Evolutionary conservation across 257 asterid species (phyloP).

Genomic region (Ophiorrhiza pumila): DNA sequence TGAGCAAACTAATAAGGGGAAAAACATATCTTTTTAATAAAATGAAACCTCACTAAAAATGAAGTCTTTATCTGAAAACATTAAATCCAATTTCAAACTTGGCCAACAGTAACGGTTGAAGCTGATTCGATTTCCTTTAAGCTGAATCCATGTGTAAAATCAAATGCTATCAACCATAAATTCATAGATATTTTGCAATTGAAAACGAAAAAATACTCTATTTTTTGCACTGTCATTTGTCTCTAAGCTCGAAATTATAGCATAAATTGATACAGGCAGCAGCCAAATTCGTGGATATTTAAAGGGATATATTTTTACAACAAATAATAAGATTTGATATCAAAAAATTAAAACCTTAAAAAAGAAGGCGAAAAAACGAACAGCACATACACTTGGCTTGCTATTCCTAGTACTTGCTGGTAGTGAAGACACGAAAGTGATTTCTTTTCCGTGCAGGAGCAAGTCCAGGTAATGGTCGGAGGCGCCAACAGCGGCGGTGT

Average conservation of each 20-base stretch:
- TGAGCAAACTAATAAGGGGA: not conserved
- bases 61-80: not conserved
- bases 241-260: not conserved
- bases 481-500: not conserved
- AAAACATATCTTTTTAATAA: not conserved
- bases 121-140: no score
- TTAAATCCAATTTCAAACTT: no score
- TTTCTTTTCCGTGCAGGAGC: no score
- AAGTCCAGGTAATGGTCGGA: no score
- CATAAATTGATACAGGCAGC: not conserved
- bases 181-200: not conserved
- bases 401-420: no score
- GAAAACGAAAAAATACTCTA: not conserved
- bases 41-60: not conserved
- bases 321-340: no score
- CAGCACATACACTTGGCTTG: no score
- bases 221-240: not conserved
- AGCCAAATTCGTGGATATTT: not conserved
- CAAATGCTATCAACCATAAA: not conserved
- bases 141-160: not conserved
- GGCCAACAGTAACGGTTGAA: no score
- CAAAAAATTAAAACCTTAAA: no score
- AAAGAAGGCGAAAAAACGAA: no score
- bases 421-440: not conserved
- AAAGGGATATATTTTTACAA: no score